Evolutionary conservation across 495 filamentous ascomycete species (phyloP).

Genomic region (Xeromyces bisporus): DNA sequence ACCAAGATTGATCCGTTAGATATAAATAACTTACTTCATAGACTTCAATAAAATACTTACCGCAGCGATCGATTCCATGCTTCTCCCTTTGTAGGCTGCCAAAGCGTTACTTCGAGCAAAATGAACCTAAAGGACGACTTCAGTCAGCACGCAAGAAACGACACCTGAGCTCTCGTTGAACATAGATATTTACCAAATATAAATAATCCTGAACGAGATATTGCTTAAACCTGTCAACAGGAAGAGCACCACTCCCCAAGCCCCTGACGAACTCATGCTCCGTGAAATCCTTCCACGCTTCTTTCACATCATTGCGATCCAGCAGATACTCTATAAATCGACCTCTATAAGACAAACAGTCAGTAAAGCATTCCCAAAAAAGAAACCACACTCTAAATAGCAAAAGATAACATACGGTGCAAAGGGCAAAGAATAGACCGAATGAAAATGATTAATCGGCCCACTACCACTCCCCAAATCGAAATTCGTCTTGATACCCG

Average conservation of each 20-base stretch:
- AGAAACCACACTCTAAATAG: not conserved
- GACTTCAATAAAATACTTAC: constrained; percentile 17
- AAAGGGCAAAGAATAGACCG: constrained; percentile 62
- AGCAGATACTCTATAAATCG: constrained; percentile 73
- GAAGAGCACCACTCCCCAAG: constrained; percentile 59
- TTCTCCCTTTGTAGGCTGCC: constrained; percentile 63
- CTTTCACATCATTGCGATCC: constrained; percentile 52
- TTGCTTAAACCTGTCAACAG: constrained; percentile 56
- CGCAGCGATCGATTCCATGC: constrained; percentile 52
- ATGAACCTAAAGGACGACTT: constrained; percentile 43
- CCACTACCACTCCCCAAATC: constrained; percentile 67
- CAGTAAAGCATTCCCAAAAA: constrained; percentile 1
- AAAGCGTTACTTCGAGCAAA: constrained; percentile 74
- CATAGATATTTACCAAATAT: constrained; percentile 45
- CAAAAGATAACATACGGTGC: constrained; percentile 42
- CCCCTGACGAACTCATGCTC: constrained; percentile 64
- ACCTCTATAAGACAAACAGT: constrained; percentile 31
- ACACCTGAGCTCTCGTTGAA: not conserved
- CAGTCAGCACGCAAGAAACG: not conserved
- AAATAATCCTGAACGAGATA: constrained; percentile 85
- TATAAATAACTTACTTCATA: not conserved
- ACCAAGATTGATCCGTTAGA: too few relatives aligned
- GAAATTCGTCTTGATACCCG: constrained; percentile 60
- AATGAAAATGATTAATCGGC: constrained; percentile 91
- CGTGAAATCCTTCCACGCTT: constrained; percentile 54